Conservation (phyloP, 768 basidiomycete species). For the Amyloporia xantha region DNA sequence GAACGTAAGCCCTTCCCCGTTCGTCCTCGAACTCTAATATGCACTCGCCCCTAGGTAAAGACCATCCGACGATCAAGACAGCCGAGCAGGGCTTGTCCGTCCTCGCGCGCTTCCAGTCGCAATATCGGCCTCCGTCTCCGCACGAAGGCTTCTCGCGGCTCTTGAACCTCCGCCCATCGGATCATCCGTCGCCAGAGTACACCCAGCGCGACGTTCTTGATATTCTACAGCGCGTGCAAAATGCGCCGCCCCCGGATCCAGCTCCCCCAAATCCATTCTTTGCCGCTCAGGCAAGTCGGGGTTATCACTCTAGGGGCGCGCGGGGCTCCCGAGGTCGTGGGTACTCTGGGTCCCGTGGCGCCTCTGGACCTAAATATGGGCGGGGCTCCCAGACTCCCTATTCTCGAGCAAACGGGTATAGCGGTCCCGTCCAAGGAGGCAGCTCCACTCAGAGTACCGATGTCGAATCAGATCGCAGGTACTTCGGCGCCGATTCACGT, state of each 20-base stretch:
- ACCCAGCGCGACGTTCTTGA: slow-evolving; percentile 42
- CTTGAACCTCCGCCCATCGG: slow-evolving; percentile 28
- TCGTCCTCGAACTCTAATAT: neutral
- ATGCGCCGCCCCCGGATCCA: slow-evolving; percentile 23
- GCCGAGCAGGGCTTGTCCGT: slow-evolving; percentile 51
- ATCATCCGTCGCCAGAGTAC: slow-evolving; percentile 40
- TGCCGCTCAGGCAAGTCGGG: neutral
- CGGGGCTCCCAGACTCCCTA: neutral
- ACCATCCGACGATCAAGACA: slow-evolving; percentile 71
- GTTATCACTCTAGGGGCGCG: neutral
- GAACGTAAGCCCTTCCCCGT: slow-evolving; percentile 38
- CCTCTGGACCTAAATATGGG: neutral
- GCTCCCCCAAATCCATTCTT: neutral
- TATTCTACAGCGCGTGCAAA: slow-evolving; percentile 46
- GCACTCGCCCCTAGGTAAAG: slow-evolving; percentile 40
- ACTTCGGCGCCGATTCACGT: too few relatives aligned
- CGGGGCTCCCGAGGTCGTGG: slow-evolving; percentile 1
- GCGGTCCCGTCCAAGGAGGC: too few relatives aligned
- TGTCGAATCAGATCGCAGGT: too few relatives aligned
- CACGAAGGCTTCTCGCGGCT: slow-evolving; percentile 66
- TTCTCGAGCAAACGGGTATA: neutral
- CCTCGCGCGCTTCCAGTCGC: slow-evolving; percentile 58
- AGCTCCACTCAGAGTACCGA: too few relatives aligned
- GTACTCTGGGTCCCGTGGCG: neutral
- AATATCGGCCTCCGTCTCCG: slow-evolving; percentile 48